Base-by-base conservation (phyloP, 1,284 basidiomycete species). In the Tilletia caries region DNA sequence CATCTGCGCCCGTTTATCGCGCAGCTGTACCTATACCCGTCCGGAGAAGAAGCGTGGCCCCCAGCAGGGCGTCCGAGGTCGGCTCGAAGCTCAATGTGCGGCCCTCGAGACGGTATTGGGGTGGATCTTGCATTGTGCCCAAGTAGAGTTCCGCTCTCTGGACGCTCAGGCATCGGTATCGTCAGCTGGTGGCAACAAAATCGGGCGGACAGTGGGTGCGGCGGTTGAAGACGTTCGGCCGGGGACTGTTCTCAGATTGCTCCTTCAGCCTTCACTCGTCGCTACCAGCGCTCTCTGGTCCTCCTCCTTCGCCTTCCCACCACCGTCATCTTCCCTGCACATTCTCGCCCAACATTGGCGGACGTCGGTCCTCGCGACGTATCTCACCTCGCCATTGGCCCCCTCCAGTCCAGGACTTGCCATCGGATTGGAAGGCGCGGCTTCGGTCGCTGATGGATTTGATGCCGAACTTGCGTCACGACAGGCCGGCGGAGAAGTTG, bases 11-110 rank as follows among this genome's bases (percentile, higher is more conserved):
- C 37, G 44, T 27, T 5, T 68, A 2, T 50, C 34, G 41, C 65
- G 69, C 25, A 29, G 25, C 5, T 70, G 69, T 41, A 70, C 69
- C 32, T 70, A 70, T 50, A 54, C 68, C 43, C 65, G 69, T 20
- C 69, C 69, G 3, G 69, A 70, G 48, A 54, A 66, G 50, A 70
- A 70, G 43, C 50, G 69, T 15, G 69, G 69, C 2, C 69, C 60
- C 33, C 69, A 34, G 27, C 70, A 71, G 37, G 70, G 70, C 29
- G 70, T 71, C 8, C 32, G 70, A 29, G 67, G 68, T 25, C 37
- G 67, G 23, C 34, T 71, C 6, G 67, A 71, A 58, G 70, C 58
- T 3, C 58, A 62, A 23, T 62, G 58, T 62, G 58, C 58, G 6
- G 58, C 32, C 5, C 33, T 62, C 15, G 58, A 62, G 18, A 13